phyloP scores from a whole-genome alignment of 768 basidiomycete species.

The Trametes punicea region DNA sequence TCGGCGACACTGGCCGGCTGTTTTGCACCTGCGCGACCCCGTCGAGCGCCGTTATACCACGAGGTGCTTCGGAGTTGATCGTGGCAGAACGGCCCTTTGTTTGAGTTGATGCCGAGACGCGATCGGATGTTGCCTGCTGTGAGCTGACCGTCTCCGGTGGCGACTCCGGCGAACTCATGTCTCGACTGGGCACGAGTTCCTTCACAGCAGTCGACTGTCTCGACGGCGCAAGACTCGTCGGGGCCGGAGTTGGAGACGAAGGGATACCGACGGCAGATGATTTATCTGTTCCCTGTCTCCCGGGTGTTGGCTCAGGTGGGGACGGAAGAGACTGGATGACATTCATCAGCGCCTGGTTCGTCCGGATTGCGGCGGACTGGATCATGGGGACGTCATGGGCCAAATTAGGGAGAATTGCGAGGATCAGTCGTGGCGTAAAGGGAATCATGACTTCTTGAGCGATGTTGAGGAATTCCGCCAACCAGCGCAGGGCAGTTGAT shows the following conservation, averaged over 20 bases:
- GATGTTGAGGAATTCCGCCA: constrained; percentile 85
- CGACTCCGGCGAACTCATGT: constrained; percentile 48
- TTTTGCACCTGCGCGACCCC: constrained; percentile 15
- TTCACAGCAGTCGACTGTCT: constrained; percentile 45
- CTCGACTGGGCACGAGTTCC: constrained; percentile 38
- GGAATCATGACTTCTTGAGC: constrained; percentile 90
- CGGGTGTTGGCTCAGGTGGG: constrained; percentile 47
- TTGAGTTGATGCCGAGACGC: constrained; percentile 16
- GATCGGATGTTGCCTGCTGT: constrained; percentile 10
- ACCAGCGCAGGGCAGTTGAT: constrained; percentile 90
- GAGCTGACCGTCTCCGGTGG: constrained; percentile 31
- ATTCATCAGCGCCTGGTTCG: constrained; percentile 79
- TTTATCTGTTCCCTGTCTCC: constrained; percentile 33
- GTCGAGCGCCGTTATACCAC: constrained; percentile 5
- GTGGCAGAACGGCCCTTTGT: constrained; percentile 12
- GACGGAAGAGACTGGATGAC: constrained; percentile 86
- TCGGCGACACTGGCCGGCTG: constrained; percentile 34
- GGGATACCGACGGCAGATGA: constrained; percentile 31
- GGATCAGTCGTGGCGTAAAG: constrained; percentile 90
- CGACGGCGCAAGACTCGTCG: constrained; percentile 40
- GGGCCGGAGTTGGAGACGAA: constrained; percentile 53
- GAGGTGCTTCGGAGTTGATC: constrained; percentile 4
- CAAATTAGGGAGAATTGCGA: constrained; percentile 90
- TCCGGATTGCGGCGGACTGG: constrained; percentile 78
- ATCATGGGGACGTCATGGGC: constrained; percentile 90